These are phyloP conservation scores for Herpotrichia juniperi DNA, from an alignment of 2,329 filamentous ascomycete genomes.

Conservation along the genomic window DNA sequence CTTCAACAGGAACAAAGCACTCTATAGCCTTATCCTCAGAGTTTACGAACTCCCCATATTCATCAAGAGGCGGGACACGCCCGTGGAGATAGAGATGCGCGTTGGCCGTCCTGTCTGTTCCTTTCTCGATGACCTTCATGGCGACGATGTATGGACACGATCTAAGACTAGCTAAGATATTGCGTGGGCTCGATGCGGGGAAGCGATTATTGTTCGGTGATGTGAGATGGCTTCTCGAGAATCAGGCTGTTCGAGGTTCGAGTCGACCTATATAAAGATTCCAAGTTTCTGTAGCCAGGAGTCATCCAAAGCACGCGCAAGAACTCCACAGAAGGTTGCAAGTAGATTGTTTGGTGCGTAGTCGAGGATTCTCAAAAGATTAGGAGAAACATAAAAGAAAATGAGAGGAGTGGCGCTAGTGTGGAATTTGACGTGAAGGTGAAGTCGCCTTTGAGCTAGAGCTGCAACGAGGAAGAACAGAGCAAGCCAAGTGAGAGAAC, in stretches of 20 bases:
- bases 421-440: not conserved
- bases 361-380: no score
- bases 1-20: conserved; percentile 45
- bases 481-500: not conserved
- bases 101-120: conserved; percentile 40
- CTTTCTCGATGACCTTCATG: conserved; percentile 47
- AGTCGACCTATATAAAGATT: no score
- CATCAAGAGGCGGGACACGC: conserved; percentile 28
- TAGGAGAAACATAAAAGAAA: no score
- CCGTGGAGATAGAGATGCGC: conserved; percentile 32
- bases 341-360: no score
- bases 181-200: no score
- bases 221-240: no score
- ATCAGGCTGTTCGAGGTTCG: no score
- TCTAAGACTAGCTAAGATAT: no score
- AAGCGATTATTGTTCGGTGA: no score
- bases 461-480: not conserved
- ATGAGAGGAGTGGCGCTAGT: not conserved
- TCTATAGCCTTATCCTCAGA: conserved; percentile 31
- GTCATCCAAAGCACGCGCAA: no score
- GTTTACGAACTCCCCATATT: conserved; percentile 41
- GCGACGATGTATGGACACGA: conserved; percentile 11
- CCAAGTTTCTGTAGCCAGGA: no score
- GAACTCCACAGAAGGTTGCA: no score
- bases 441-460: not conserved